These are phyloP conservation scores for Suillus subalutaceus DNA, from an alignment of 768 basidiomycete genomes.

Conservation along the genomic window DNA sequence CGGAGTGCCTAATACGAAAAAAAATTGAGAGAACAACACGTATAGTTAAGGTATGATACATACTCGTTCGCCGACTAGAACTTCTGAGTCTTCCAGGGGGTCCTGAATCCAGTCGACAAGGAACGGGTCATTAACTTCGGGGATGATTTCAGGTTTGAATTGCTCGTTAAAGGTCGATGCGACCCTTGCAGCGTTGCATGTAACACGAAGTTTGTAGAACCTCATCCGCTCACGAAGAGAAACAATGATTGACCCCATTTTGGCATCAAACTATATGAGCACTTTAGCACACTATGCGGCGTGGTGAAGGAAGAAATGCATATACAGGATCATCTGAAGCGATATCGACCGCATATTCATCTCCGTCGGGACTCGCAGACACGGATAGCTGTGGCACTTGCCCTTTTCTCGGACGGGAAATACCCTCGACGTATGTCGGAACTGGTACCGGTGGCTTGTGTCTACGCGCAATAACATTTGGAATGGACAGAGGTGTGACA, in stretches of 20 bases:
- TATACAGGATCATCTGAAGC: constrained; percentile 68
- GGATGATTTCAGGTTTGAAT: constrained; percentile 84
- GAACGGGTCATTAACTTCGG: constrained; percentile 82
- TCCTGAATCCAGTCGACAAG: constrained; percentile 82
- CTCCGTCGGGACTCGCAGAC: constrained; percentile 36
- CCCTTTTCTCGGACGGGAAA: constrained; percentile 56
- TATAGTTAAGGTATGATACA: constrained; percentile 10
- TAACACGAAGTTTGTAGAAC: constrained; percentile 82
- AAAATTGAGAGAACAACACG: constrained; percentile 13
- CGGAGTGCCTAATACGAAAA: constrained; percentile 58
- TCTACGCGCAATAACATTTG: constrained; percentile 75
- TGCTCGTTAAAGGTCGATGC: constrained; percentile 81
- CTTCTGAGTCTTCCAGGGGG: constrained; percentile 44
- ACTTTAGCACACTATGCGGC: constrained; percentile 7
- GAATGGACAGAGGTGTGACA: constrained; percentile 67
- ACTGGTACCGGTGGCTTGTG: constrained; percentile 47
- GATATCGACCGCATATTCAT: constrained; percentile 52
- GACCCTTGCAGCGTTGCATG: constrained; percentile 67
- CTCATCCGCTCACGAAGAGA: constrained; percentile 84
- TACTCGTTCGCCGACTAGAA: constrained; percentile 75
- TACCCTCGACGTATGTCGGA: constrained; percentile 48
- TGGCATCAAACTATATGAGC: constrained; percentile 64
- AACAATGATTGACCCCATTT: constrained; percentile 68
- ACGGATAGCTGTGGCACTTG: constrained; percentile 22
- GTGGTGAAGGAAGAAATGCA: constrained; percentile 11